Base-by-base conservation (phyloP, 495 filamentous ascomycete genomes). In the Trichocladium antarcticum region DNA sequence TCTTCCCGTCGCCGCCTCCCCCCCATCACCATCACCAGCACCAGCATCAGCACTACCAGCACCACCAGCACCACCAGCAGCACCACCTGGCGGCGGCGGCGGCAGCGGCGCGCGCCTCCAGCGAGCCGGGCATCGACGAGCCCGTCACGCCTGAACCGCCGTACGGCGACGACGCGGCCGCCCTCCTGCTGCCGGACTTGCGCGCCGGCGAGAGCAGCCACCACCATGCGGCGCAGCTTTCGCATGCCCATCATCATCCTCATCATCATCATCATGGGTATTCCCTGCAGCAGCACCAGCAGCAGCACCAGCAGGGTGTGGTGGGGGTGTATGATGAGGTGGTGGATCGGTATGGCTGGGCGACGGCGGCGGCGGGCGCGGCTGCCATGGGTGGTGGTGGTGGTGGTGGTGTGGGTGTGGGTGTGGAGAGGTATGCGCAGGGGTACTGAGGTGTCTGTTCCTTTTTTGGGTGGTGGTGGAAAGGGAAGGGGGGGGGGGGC, bases 81-180 rank as follows among this genome's bases (percentile, higher is more conserved):
- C 39, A 42, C 39, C 8, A 42, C 21, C 19, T 20, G 21, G 16
- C 29, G 20, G n/a, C 39, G 20, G n/a, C 42, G 21, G 42, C 45
- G 31, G 22, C 36, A 27, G 20, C 3, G 15, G 24, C 8, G 4
- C 8, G 24, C 24, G 24, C 24, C 3, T 27, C 24, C 3, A 50
- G 39, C 39, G 47, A 50, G 22, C 43, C 47, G 1, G 49, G 41
- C 41, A 17, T 37, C 21, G 51, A 57, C 45, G 54, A 57, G 41
- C 54, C 54, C 14, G 27, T 57, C 27, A 57, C 54, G 15, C 55
- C 51, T 8, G 51, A 50, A 17, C 38, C 50, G 20, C 20, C 45
- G 7, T 54, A 36, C 40, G 36, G 41, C 28, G 24, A 37, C 24
- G 24, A 27, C 8, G 24, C 4, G 24, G 8, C n/a, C n/a, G n/a